A percentile compares a stretch with the other conserved stretches of the same genome.
Evolutionary conservation across 805 yeast genomes (phyloP).

Genomic region (Lipomyces chichibuensis): DNA sequence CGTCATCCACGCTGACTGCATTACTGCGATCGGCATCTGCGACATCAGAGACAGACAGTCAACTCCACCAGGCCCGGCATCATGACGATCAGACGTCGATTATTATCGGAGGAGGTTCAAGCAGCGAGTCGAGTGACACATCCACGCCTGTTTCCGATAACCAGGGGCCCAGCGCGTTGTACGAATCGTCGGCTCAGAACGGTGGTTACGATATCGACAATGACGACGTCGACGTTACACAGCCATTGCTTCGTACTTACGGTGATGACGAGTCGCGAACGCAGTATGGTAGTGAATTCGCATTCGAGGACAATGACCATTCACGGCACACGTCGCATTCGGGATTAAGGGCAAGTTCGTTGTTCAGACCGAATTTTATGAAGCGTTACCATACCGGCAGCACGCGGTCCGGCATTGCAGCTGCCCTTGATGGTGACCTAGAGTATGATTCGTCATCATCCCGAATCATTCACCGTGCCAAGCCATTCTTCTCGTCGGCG

Average conservation of each 20-base stretch:
- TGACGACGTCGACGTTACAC: slow-evolving; percentile 2
- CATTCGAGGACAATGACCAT: background rate
- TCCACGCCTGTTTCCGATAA: background rate
- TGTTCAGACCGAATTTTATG: background rate
- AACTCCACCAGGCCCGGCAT: background rate
- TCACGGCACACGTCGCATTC: background rate
- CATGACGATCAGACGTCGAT: background rate
- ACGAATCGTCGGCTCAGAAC: background rate
- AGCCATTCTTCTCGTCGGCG: background rate
- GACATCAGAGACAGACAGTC: slow-evolving; percentile 1
- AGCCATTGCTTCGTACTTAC: background rate
- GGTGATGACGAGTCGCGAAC: slow-evolving; percentile 1
- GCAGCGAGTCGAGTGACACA: background rate
- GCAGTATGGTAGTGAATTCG: slow-evolving; percentile 9
- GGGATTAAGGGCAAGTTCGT: background rate
- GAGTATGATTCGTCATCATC: background rate
- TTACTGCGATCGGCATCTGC: slow-evolving; percentile 20
- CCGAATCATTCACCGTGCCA: background rate
- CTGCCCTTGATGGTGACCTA: background rate
- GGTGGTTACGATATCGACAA: background rate
- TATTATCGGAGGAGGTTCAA: slow-evolving; percentile 5
- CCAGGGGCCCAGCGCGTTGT: background rate
- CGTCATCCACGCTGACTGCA: slow-evolving; percentile 21
- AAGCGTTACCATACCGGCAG: background rate
- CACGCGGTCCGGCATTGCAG: background rate